Evolutionary conservation across 768 basidiomycete genomes (phyloP), one percentile per base, ranked within the genome.

Genomic region (Trametes cingulata): DNA sequence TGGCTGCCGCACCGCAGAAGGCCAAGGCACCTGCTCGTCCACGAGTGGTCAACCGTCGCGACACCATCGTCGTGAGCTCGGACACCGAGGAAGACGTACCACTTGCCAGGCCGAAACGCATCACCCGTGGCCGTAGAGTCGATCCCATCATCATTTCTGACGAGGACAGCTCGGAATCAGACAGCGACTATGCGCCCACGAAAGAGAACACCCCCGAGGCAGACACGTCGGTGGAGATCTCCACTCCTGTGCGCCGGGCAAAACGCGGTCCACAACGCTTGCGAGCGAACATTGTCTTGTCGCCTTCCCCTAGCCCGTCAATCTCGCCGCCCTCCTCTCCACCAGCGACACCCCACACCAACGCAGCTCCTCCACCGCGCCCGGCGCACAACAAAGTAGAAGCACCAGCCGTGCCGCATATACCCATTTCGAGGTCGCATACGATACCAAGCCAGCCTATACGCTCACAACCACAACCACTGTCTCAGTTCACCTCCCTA

Each of bases 121-220:
- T 20, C 37, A 47, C 33, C 13, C 55, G 51, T 2, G 37, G 48
- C 8, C 39, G 25, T 17, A 57, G 36, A 27, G 55, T 29, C 17
- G 51, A 43, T 2, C 60, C 57, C 14, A 59, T 64, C 24, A 22
- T 67, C 27, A 56, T 64, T 3, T 59, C 60, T 0, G 63, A 64
- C 50, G 55, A 51, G 12, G 60, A 61, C n/a, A 48, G 45, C 51
- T 42, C 51, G 10, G 51, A 52, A 22, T 52, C 24, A 37, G 54
- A n/a, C 15, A 48, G 42, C 20, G 61, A 61, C 42, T 61, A 47
- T 19, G 50, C 50, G 6, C 60, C 55, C 8, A 10, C 41, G 3
- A 25, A 24, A 15, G 27, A 36, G 14, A 25, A 25, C 1, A 37
- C 54, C 15, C 36, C 25, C 9, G 50, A 51, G 0, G 20, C 27